Conservation (phyloP, 2,329 filamentous ascomycete species). For the Beauveria australis region DNA sequence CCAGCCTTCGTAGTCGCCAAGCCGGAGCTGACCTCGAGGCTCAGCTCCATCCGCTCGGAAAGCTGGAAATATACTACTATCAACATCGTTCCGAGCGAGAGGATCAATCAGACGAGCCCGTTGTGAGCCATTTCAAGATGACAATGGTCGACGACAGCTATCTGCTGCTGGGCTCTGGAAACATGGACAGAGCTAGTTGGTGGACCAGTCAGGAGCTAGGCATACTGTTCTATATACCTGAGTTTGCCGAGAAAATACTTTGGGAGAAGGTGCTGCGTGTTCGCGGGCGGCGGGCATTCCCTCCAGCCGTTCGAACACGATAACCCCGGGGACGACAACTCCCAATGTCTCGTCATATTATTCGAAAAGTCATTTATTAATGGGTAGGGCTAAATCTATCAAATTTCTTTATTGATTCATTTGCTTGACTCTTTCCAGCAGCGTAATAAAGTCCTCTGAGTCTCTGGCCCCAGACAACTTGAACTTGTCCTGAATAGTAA, state of each 20-base stretch:
- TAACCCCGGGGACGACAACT: no score
- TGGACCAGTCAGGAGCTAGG: conserved; percentile 81
- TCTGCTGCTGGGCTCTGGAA: conserved; percentile 68
- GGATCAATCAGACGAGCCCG: conserved; percentile 45
- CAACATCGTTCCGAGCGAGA: conserved; percentile 26
- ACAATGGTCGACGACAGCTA: conserved; percentile 62
- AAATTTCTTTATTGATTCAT: neutral
- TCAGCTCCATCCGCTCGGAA: conserved; percentile 34
- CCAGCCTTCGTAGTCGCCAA: conserved; percentile 13
- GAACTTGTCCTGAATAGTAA: conserved; percentile 60
- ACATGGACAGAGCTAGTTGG: conserved; percentile 80
- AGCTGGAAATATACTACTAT: conserved; percentile 53
- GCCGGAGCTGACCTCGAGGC: conserved; percentile 34
- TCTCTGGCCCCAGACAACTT: conserved; percentile 63
- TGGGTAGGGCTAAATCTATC: neutral
- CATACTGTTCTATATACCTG: conserved; percentile 45
- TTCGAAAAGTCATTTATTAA: neutral
- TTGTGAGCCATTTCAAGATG: conserved; percentile 71
- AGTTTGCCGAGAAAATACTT: conserved; percentile 26
- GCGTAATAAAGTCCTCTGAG: conserved; percentile 51
- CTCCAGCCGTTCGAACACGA: neutral
- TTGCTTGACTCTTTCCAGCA: conserved; percentile 51
- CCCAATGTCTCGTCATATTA: no score
- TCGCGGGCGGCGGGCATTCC: conserved; percentile 19
- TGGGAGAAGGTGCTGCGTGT: conserved; percentile 32